A percentile compares a stretch with the other conserved stretches of the same genome.
Conservation (phyloP, 352 stramenopile species). For the Thalassiosira hispida region DNA sequence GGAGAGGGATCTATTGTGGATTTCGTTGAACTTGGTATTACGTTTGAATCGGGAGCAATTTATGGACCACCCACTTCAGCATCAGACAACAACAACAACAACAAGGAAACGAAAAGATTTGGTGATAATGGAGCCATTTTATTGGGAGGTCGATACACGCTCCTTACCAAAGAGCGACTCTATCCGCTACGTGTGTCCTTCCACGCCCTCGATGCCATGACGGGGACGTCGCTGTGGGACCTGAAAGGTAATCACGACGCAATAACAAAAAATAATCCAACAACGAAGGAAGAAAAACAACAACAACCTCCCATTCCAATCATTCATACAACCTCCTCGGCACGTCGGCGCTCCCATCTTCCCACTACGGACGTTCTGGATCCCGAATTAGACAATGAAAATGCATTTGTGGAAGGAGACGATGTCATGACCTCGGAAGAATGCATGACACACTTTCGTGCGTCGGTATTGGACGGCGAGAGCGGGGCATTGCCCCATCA, state of each 20-base stretch:
- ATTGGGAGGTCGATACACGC: conserved; percentile 45
- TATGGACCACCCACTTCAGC: conserved; percentile 16
- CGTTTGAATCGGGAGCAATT: conserved; percentile 57
- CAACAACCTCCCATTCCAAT: conserved; percentile 39
- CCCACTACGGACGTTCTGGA: conserved; percentile 44
- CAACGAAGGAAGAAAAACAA: background rate
- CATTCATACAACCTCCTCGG: conserved; percentile 62
- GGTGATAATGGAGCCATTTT: conserved; percentile 54
- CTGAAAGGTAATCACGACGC: conserved; percentile 33
- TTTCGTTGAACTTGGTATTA: conserved; percentile 54
- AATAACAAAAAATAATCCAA: background rate
- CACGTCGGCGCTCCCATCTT: conserved; percentile 72
- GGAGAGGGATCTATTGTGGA: conserved; percentile 19
- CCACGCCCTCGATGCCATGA: conserved; percentile 59
- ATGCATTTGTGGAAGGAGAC: conserved; percentile 57
- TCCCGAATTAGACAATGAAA: conserved; percentile 48
- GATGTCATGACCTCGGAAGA: conserved; percentile 61
- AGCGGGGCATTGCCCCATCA: conserved; percentile 68
- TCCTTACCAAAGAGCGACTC: conserved; percentile 5
- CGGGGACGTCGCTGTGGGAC: conserved; percentile 50
- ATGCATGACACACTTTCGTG: conserved; percentile 59
- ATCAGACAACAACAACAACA: conserved; percentile 7
- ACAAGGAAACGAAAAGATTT: conserved; percentile 8
- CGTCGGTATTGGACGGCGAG: conserved; percentile 49
- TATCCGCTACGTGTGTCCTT: conserved; percentile 50